These are phyloP conservation scores for Phytophthora pini DNA, from an alignment of 352 stramenopile genomes.

Conservation along the genomic window DNA sequence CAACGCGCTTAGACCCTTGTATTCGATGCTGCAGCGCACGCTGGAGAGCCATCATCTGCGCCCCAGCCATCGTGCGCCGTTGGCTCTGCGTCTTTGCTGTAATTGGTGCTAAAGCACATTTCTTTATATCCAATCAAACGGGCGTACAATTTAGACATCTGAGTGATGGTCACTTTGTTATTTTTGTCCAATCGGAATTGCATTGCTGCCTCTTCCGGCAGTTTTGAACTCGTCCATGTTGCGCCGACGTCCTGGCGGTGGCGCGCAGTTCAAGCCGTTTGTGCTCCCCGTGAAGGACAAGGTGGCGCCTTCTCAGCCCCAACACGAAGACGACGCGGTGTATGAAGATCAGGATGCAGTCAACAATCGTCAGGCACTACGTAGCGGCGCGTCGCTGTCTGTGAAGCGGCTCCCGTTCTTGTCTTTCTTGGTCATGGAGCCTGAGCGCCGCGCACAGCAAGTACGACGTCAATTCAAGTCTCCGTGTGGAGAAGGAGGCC, in stretches of 20 bases:
- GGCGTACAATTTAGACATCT: neutral
- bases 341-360: conserved; percentile 45
- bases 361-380: conserved; percentile 60
- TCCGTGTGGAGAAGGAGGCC: conserved; percentile 59
- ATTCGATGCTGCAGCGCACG: conserved; percentile 24
- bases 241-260: conserved; percentile 36
- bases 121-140: conserved; percentile 20
- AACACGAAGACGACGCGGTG: conserved; percentile 31
- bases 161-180: conserved; percentile 26
- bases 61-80: conserved; percentile 10
- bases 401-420: conserved; percentile 86
- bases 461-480: conserved; percentile 83
- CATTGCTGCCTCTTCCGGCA: conserved; percentile 5
- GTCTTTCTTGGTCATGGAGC: conserved; percentile 78
- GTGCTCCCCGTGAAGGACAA: conserved; percentile 68
- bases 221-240: conserved; percentile 43
- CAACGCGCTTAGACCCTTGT: neutral
- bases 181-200: conserved; percentile 21
- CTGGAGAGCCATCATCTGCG: conserved; percentile 20
- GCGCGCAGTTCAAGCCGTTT: conserved; percentile 79
- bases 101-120: conserved; percentile 12
- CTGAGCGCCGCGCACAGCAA: conserved; percentile 57
- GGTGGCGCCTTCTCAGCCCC: neutral
- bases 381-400: conserved; percentile 53
- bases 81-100: neutral